These are phyloP conservation scores for Lophiostoma macrostomum DNA, from an alignment of 495 filamentous ascomycete genomes.

Conservation along the genomic window DNA sequence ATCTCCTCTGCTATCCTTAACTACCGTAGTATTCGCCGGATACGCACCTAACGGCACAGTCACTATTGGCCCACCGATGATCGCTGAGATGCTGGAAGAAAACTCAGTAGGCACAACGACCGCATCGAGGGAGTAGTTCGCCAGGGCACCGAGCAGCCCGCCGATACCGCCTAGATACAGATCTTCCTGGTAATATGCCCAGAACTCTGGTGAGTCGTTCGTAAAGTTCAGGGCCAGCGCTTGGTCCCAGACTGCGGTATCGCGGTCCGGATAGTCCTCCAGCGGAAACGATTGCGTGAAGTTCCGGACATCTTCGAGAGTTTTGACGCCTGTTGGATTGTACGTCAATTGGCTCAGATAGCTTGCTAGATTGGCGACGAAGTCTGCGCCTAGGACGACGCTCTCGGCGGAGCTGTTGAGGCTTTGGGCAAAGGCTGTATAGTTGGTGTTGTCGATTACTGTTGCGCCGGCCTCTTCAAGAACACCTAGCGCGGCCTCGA, in stretches of 20 bases:
- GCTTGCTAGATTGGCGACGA: conserved; percentile 36
- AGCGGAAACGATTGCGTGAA: conserved; percentile 47
- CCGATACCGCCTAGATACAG: conserved; percentile 48
- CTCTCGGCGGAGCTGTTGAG: conserved; percentile 29
- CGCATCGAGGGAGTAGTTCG: conserved; percentile 49
- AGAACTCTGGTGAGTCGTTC: conserved; percentile 40
- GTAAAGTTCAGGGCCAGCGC: conserved; percentile 41
- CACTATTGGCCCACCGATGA: conserved; percentile 51
- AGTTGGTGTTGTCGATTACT: conserved; percentile 54
- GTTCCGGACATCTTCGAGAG: conserved; percentile 42
- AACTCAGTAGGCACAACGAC: conserved; percentile 51
- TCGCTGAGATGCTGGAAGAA: conserved; percentile 45
- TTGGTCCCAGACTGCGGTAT: conserved; percentile 50
- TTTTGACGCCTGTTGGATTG: conserved; percentile 41
- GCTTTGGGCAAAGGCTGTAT: conserved; percentile 45
- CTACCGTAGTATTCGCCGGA: conserved; percentile 46
- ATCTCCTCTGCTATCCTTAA: conserved; percentile 41
- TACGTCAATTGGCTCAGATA: conserved; percentile 43
- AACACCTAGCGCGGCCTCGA: conserved; percentile 45
- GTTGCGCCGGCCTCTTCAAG: conserved; percentile 50
- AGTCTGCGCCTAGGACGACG: conserved; percentile 40
- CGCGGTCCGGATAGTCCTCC: conserved; percentile 51
- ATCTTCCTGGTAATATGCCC: conserved; percentile 41
- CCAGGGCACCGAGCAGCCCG: conserved; percentile 50
- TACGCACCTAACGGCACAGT: conserved; percentile 55